Base-by-base conservation (phyloP, 2,329 filamentous ascomycete species). In the Cladosporium sphaerospermum region DNA sequence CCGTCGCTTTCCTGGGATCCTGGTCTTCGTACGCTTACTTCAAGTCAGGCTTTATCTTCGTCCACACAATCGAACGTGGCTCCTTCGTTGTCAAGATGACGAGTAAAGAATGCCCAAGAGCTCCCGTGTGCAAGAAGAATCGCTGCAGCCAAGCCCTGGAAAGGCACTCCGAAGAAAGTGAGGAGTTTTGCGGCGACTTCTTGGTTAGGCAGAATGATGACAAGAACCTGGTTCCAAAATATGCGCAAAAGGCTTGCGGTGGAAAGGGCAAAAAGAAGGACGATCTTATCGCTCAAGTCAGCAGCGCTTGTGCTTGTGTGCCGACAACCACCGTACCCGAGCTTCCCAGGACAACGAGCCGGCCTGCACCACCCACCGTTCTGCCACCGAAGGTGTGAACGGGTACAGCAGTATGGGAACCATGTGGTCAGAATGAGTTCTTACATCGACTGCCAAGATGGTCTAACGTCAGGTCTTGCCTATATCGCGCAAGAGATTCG, bases 51-150 rank as follows among this genome's bases (percentile, higher is more conserved):
- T 73, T 73, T 58, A 71, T 79, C 53, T 69, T 79, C 7, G 62
- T 80, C 57, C 78, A 79, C 64, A 76, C 72, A 3, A 79, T 79
- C 53, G 77, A 79, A 65, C 66, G 76, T 5, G 77, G 77, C 47
- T 70, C 71, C 4, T 79, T 74, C 45, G 69, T 75, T 7, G 69
- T 79, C 7, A 79, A 77, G 67, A 46, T 53, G 50, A 47, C 50
- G 23, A 53, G 48, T 40, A 51, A 51, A n/a, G 31, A 51, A 28
- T 61, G 59, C 28, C 52, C 50, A 10, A 53, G 48, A n/a, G 52
- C 54, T 2, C 51, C 58, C 8, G 54, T 56, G 16, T 61, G 59
- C 45, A 48, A 61, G 47, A 45, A 52, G 3, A 54, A 59, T 41
- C 13, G 36, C 13, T 56, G 56, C 37, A 31, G 56, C 14, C 51